Conservation (phyloP, 208 protist genomes). For the Trypanosoma boissoni region DNA sequence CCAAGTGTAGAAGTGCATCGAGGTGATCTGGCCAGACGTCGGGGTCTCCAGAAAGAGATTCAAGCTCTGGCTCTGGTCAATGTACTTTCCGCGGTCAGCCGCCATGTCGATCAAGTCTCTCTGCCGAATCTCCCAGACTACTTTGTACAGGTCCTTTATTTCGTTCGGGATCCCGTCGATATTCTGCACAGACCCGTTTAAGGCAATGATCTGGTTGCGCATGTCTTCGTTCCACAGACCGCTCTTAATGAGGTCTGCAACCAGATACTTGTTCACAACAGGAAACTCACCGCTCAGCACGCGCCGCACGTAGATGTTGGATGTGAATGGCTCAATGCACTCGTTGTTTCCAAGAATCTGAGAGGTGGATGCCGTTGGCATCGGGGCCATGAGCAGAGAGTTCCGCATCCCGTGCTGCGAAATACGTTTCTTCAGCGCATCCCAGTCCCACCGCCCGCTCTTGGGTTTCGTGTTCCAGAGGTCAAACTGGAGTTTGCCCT, state of each 20-base stretch:
- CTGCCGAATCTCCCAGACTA: conserved; percentile 99
- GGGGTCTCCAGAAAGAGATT: conserved; percentile 98
- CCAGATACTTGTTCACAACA: conserved; percentile 98
- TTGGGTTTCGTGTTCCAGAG: conserved; percentile 91
- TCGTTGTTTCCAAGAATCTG: conserved; percentile 99
- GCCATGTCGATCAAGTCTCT: conserved; percentile 98
- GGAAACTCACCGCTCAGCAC: conserved; percentile 99
- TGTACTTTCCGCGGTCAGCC: conserved; percentile 97
- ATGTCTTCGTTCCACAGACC: conserved; percentile 95
- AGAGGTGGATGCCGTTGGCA: conserved; percentile 99
- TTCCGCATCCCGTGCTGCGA: conserved; percentile 95
- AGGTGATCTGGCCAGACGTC: conserved; percentile 95
- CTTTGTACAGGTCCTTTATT: conserved; percentile 97
- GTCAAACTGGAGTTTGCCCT: conserved; percentile 99
- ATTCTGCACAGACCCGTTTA: conserved; percentile 94
- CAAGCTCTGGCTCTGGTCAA: conserved; percentile 99
- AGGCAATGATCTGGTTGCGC: conserved; percentile 95
- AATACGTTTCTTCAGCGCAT: conserved; percentile 88
- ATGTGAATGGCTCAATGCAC: conserved; percentile 99
- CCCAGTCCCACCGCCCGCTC: conserved; percentile 97
- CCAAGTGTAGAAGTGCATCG: conserved; percentile 99
- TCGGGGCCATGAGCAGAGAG: conserved; percentile 98
- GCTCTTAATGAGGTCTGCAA: conserved; percentile 93
- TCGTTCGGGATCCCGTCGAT: conserved; percentile 95
- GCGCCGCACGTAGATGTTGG: conserved; percentile 98